Conservation (phyloP, 768 basidiomycete genomes). For the Omphalotus guepiniiformis region DNA sequence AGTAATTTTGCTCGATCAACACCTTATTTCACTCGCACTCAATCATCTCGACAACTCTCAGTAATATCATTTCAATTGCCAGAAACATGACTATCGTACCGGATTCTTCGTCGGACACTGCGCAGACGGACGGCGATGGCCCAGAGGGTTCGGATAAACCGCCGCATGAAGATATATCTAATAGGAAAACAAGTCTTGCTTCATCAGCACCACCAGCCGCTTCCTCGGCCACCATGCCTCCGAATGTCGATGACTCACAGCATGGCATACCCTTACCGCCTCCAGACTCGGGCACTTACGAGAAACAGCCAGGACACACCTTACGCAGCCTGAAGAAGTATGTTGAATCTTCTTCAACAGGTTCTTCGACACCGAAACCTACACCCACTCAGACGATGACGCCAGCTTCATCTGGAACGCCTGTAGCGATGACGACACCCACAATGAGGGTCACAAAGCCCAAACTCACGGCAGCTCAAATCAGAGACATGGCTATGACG, state of each 20-base stretch:
- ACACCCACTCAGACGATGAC: not conserved
- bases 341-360: slow-evolving; percentile 1
- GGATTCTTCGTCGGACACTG: slow-evolving; percentile 23
- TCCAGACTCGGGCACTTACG: slow-evolving; percentile 26
- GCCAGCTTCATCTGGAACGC: not conserved
- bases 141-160: slow-evolving; percentile 42
- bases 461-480: not conserved
- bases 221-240: not conserved
- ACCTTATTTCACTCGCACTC: not conserved
- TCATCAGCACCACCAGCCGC: slow-evolving; percentile 8
- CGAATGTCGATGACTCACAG: slow-evolving; percentile 3
- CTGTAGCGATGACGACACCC: not conserved
- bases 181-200: slow-evolving; percentile 1
- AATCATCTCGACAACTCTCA: not conserved
- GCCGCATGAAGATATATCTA: slow-evolving; percentile 21
- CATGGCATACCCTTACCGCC: slow-evolving; percentile 28
- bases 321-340: slow-evolving; percentile 23
- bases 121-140: slow-evolving; percentile 38
- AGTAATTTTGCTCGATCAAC: not conserved
- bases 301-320: slow-evolving; percentile 27
- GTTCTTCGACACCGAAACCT: not conserved
- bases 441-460: not conserved
- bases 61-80: not conserved
- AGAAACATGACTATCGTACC: not conserved
- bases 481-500: not conserved